Base-by-base conservation (phyloP, 2,329 filamentous ascomycete genomes). In the Nakataea oryzae region DNA sequence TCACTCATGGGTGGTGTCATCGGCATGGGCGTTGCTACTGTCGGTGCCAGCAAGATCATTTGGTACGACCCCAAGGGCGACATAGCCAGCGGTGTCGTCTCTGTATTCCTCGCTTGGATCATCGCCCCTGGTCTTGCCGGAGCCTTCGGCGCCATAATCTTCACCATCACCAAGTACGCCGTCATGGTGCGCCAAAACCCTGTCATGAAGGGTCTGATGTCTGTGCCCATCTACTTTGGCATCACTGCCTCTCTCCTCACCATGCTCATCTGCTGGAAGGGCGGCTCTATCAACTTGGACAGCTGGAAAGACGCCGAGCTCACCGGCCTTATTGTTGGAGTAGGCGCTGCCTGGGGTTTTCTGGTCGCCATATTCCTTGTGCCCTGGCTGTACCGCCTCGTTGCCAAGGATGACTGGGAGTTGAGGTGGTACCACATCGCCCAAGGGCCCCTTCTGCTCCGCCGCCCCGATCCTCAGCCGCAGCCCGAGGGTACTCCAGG, bases 261-360 rank as follows among this genome's bases (percentile, higher is more conserved):
- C 67, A 82, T 89, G 70, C 81, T 88, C 64, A 82, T 89, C 62
- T 78, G 88, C 65, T 81, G 77, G 78, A 81, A 81, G 71, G 79
- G 78, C 47, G 78, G 75, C 54, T 70, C 69, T 64, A 78, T 78
- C 67, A 67, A 72, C 58, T 70, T 85, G 64, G 60, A 61, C 9
- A 75, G 76, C 12, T 74, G 86, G 47, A 79, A 73, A 54, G 76
- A 79, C 28, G 71, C 71, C 5, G 74, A 81, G 67, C 76, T 84
- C 29, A 77, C 77, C 21, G 82, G 81, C 62, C 78, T 81, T 61
- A 83, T 84, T 32, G 71, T 86, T 41, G 82, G 79, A 54, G 74
- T 79, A 27, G 81, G 81, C 63, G 77, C 74, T 26, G 81, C 65
- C 29, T 81, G 79, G 62, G 78, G 74, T n/a, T 65, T 80, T 5